Evolutionary conservation across 2,329 filamentous ascomycete genomes (phyloP).

Genomic region (Monilinia polystroma): DNA sequence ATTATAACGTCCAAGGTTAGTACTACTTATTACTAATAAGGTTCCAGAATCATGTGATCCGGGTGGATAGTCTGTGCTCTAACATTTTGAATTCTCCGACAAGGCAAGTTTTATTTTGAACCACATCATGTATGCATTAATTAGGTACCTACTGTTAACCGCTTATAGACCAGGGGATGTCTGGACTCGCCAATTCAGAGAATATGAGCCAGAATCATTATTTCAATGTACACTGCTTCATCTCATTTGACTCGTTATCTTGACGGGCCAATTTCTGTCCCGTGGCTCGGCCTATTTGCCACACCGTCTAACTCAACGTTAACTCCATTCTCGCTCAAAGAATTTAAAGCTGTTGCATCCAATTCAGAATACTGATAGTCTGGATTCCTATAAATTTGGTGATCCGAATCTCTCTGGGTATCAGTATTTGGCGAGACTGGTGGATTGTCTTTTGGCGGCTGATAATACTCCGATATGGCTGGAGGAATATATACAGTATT

Average conservation of each 20-base stretch:
- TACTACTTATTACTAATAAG: too few relatives aligned
- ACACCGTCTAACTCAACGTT: neutral
- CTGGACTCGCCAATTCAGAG: too few relatives aligned
- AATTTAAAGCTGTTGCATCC: neutral
- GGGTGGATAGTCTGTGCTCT: too few relatives aligned
- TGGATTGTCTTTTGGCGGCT: neutral
- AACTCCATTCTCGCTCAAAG: neutral
- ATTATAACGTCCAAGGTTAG: too few relatives aligned
- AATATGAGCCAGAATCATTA: too few relatives aligned
- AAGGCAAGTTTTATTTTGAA: too few relatives aligned
- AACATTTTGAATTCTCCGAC: too few relatives aligned
- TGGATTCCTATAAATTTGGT: neutral
- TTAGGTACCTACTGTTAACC: too few relatives aligned
- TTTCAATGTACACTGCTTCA: neutral
- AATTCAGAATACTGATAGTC: slow-evolving; percentile 5
- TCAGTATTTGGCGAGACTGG: neutral
- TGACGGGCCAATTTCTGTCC: neutral
- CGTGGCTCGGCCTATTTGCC: neutral
- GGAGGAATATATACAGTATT: slow-evolving; percentile 7
- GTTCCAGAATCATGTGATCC: too few relatives aligned
- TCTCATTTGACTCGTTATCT: neutral
- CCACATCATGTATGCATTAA: too few relatives aligned
- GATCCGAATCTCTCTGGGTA: neutral
- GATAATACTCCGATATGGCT: neutral
- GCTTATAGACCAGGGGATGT: too few relatives aligned